phyloP scores from a whole-genome alignment of 2,329 filamentous ascomycete species.

The Cladophialophora exuberans region DNA sequence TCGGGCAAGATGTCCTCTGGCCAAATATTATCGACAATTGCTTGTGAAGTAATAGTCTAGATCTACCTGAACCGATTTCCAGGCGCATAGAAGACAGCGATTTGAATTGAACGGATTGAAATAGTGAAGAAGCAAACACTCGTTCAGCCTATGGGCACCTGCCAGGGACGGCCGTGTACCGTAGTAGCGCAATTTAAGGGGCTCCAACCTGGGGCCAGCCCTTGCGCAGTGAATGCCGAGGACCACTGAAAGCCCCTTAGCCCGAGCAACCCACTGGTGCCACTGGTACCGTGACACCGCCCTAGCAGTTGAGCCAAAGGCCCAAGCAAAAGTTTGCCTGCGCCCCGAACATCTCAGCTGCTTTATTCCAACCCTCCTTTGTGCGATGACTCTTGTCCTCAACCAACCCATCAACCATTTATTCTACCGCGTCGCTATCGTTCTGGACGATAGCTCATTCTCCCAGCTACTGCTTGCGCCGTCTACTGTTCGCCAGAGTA shows the following conservation, averaged over 20 bases:
- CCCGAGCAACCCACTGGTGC: constrained; percentile 1
- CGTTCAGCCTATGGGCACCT: no score
- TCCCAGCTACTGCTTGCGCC: neutral
- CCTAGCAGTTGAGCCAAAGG: neutral
- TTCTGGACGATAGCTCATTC: constrained; percentile 24
- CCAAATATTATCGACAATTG: neutral
- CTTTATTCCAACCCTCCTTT: constrained; percentile 1
- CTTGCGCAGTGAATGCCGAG: no score
- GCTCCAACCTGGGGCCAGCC: no score
- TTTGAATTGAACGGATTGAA: no score
- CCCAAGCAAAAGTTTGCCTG: constrained; percentile 20
- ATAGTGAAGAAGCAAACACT: no score
- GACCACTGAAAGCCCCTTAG: no score
- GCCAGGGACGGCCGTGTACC: no score
- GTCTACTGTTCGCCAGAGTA: constrained; percentile 30
- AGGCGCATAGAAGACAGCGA: no score
- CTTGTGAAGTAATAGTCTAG: no score
- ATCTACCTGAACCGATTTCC: no score
- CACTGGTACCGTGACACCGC: neutral
- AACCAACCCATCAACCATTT: constrained; percentile 12
- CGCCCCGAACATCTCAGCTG: constrained; percentile 12
- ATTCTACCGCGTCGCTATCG: constrained; percentile 18
- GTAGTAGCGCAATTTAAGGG: no score
- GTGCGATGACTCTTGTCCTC: constrained; percentile 21
- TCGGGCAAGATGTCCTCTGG: neutral